phyloP scores from a whole-genome alignment of 2,329 filamentous ascomycete genomes.

The Pseudogymnoascus destructans region DNA sequence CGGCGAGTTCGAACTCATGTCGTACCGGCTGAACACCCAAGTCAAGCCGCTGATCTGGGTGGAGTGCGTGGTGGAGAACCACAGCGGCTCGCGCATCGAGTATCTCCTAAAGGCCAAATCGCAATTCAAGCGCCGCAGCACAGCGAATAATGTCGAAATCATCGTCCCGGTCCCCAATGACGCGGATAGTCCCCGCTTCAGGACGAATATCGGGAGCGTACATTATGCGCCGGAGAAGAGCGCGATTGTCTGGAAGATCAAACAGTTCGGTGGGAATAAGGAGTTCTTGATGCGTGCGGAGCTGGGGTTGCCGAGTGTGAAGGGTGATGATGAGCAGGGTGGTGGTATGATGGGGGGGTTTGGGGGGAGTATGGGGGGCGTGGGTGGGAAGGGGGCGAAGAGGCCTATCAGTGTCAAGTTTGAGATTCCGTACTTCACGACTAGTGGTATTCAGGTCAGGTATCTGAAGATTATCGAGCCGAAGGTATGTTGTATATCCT shows the following conservation, averaged over 20 bases:
- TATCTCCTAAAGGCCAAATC: conserved; percentile 98
- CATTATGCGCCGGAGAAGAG: conserved; percentile 97
- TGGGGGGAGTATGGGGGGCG: conserved; percentile 89
- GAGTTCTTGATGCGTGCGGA: conserved; percentile 98
- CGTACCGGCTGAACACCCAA: conserved; percentile 94
- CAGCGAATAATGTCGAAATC: conserved; percentile 98
- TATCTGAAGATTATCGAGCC: conserved; percentile 99
- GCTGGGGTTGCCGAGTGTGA: conserved; percentile 82
- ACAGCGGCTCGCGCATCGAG: conserved; percentile 89
- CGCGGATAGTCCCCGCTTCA: conserved; percentile 88
- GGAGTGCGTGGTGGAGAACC: conserved; percentile 91
- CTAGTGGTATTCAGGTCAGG: conserved; percentile 92
- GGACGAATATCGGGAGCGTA: conserved; percentile 92
- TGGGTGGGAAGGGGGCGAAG: conserved; percentile 79
- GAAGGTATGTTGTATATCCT: conserved; percentile 52
- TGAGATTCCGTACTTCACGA: conserved; percentile 99
- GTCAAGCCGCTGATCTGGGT: conserved; percentile 99
- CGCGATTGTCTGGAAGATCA: conserved; percentile 99
- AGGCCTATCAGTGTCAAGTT: conserved; percentile 98
- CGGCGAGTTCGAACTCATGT: conserved; percentile 98
- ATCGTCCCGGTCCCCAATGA: conserved; percentile 95
- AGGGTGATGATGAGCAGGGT: conserved; percentile 88
- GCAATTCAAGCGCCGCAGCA: conserved; percentile 95
- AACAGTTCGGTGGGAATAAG: conserved; percentile 97
- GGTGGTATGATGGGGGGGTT: conserved; percentile 97